phyloP scores from a whole-genome alignment of 805 yeast genomes.

The Saccharomycopsis sp. region DNA sequence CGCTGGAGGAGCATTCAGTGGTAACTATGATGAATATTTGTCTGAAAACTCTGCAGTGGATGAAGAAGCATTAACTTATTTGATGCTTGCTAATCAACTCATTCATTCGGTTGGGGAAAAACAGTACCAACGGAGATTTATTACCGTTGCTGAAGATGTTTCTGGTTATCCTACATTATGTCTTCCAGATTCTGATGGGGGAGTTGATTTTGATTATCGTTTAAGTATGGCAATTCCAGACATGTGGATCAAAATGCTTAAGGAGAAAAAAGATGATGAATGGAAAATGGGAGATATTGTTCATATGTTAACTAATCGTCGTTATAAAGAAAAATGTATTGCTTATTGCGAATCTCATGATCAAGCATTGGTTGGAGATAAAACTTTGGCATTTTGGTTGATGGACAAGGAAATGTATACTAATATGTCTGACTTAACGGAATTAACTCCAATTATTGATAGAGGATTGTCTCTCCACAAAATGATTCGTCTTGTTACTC shows the following conservation, averaged over 20 bases:
- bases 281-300: conserved; percentile 84
- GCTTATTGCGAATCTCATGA: conserved; percentile 94
- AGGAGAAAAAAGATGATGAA: conserved; percentile 74
- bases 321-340: conserved; percentile 81
- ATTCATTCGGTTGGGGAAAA: conserved; percentile 44
- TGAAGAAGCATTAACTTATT: conserved; percentile 73
- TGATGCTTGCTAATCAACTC: conserved; percentile 84
- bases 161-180: conserved; percentile 96
- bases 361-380: conserved; percentile 96
- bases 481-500: conserved; percentile 79
- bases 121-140: conserved; percentile 31
- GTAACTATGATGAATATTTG: conserved; percentile 86
- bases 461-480: conserved; percentile 90
- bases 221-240: conserved; percentile 97
- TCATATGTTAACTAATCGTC: conserved; percentile 75
- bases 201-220: conserved; percentile 89
- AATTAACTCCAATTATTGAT: conserved; percentile 67
- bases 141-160: conserved; percentile 92
- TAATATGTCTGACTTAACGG: conserved; percentile 72
- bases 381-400: conserved; percentile 92
- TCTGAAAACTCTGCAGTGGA: conserved; percentile 69
- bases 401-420: conserved; percentile 99
- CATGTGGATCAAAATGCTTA: conserved; percentile 94
- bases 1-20: conserved; percentile 71
- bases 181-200: conserved; percentile 62